Base-by-base conservation (phyloP, 2,329 filamentous ascomycete species). In the Calonectria fujianensis region DNA sequence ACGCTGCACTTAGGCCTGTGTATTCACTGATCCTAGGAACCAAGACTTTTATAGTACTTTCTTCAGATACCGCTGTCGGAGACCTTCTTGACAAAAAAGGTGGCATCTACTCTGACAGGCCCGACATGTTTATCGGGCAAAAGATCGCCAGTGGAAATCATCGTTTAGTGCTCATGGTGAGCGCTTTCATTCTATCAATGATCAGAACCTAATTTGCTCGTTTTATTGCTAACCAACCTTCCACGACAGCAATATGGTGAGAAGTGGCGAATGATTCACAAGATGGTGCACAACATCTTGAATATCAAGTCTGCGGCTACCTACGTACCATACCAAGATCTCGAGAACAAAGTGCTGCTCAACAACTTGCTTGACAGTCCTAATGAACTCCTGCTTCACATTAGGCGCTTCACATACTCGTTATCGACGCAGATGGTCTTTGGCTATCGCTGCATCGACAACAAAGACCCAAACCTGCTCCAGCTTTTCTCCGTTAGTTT, bases 361-460 rank as follows among this genome's bases (percentile, higher is more conserved):
- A 79, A n/a, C 24, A 84, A 86, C 3, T 75, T 82, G 9, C 64
- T 81, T 8, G 75, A 76, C 2, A 57, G 82, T 2, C 89, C 89
- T 0, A 76, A 87, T 0, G 74, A 83, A 11, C 88, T 89, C 71
- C 73, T 87, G 10, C 76, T 86, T 18, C 85, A 89, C 71, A 85
- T 90, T 24, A 83, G 88, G 10, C 85, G 89, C 1, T 91, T 89
- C 76, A 86, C 87, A 3, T 87, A 87, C 59, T 86, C 89, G 1
- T 79, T 90, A 3, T 88, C 87, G 0, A 90, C 88, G 0, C 86
- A 85, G 2, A 90, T 90, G 85, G 84, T 89, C 1, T 91, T 88
- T 70, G 89, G 88, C 5, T 89, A 84, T 75, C 85, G 88, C 13
- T 85, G 85, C 1, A 79, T 83, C 0, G 85, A 80, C 2, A 84